Percentiles rank a stretch among this genome's conserved stretches.
These are phyloP conservation scores for Pestalotiopsis sp. DNA, from an alignment of 2,329 filamentous ascomycete species.

Conservation along the genomic window DNA sequence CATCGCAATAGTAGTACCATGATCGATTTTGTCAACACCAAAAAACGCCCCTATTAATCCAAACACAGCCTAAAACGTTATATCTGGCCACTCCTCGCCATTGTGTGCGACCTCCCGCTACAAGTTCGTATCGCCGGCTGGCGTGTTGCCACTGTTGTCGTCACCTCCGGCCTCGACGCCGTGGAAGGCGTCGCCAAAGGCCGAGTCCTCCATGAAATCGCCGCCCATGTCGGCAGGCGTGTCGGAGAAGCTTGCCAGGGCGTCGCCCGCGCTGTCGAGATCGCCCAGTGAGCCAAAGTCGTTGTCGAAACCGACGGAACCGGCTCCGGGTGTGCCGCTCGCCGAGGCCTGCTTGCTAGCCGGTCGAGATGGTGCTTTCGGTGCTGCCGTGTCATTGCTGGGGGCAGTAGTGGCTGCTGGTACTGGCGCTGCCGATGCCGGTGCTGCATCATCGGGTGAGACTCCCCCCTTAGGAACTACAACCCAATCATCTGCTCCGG, in stretches of 20 bases:
- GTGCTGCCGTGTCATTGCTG: neutral
- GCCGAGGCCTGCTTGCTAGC: slow-evolving; percentile 43
- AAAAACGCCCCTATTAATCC: neutral
- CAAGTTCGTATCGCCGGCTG: slow-evolving; percentile 28
- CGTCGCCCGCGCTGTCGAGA: slow-evolving; percentile 73
- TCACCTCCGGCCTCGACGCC: slow-evolving; percentile 45
- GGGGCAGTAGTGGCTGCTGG: slow-evolving; percentile 18
- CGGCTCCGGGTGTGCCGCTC: slow-evolving; percentile 44
- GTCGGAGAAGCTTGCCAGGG: slow-evolving; percentile 65
- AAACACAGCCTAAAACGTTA: neutral
- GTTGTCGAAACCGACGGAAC: slow-evolving; percentile 47
- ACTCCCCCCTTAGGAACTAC: slow-evolving; percentile 68
- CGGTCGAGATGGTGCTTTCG: slow-evolving; percentile 20
- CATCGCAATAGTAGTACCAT: neutral
- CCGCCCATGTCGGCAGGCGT: slow-evolving; percentile 58
- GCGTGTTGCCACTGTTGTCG: slow-evolving; percentile 30
- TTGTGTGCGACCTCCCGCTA: slow-evolving; percentile 18
- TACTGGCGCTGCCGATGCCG: slow-evolving; percentile 17
- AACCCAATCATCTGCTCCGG: slow-evolving; percentile 71
- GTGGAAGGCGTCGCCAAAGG: slow-evolving; percentile 84
- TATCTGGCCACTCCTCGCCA: neutral
- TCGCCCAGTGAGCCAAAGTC: slow-evolving; percentile 68
- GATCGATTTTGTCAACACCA: neutral
- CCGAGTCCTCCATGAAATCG: slow-evolving; percentile 71
- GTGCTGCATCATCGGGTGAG: slow-evolving; percentile 39